Evolutionary conservation across 306 rosid species (phyloP).

Genomic region (Leucaena leucocephala): DNA sequence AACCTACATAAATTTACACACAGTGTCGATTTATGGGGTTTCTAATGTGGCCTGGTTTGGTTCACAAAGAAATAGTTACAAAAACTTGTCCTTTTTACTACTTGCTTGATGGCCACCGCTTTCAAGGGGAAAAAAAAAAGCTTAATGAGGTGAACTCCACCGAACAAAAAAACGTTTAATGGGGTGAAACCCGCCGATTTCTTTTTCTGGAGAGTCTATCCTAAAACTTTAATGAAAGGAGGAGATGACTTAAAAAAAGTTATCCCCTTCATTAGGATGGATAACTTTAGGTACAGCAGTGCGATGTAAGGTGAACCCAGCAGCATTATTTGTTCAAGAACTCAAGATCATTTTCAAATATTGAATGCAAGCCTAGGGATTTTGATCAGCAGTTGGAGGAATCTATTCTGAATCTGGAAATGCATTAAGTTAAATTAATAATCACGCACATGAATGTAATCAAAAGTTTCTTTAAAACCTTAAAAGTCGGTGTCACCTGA

Average conservation of each 20-base stretch:
- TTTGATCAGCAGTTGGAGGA: constrained; percentile 18
- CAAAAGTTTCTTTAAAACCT: constrained; percentile 35
- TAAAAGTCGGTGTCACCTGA: constrained; percentile 47
- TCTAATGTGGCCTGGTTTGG: neutral
- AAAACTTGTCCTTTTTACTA: neutral
- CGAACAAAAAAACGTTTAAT: no score
- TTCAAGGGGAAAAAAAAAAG: neutral
- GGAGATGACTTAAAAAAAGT: constrained; percentile 41
- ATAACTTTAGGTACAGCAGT: constrained; percentile 33
- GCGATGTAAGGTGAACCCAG: constrained; percentile 25
- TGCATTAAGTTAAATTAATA: constrained; percentile 32
- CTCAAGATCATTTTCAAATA: constrained; percentile 40
- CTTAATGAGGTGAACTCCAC: neutral
- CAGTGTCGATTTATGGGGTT: neutral
- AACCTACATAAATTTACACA: constrained; percentile 22
- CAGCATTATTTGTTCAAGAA: neutral
- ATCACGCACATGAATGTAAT: constrained; percentile 37
- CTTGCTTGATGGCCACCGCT: neutral
- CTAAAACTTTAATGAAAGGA: constrained; percentile 21
- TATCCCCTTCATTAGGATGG: constrained; percentile 33
- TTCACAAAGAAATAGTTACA: neutral
- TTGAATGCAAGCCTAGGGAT: constrained; percentile 25
- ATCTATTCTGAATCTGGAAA: constrained; percentile 33
- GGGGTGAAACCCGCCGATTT: constrained; percentile 20
- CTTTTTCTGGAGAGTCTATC: constrained; percentile 28